Evolutionary conservation across 441 rosid species (phyloP).

Genomic region (Arabidopsis lyrata): DNA sequence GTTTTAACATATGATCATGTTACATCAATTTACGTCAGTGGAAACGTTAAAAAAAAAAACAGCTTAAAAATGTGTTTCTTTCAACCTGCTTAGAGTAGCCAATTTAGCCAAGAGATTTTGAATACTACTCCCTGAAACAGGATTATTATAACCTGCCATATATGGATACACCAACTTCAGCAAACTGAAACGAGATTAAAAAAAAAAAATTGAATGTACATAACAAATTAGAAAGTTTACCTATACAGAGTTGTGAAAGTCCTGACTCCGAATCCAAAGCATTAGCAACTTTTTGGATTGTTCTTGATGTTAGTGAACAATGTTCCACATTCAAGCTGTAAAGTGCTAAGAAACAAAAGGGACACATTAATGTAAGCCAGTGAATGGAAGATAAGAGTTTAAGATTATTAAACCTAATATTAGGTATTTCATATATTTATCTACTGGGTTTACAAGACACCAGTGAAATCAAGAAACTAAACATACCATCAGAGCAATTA

Average conservation of each 20-base stretch:
- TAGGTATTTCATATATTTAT: neutral
- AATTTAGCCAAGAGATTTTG: slow-evolving; percentile 71
- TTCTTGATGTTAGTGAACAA: slow-evolving; percentile 92
- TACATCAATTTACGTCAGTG: neutral
- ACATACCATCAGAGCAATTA: slow-evolving; percentile 27
- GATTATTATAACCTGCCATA: slow-evolving; percentile 74
- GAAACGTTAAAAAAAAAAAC: neutral
- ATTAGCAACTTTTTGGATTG: slow-evolving; percentile 83
- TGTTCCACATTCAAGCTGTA: slow-evolving; percentile 83
- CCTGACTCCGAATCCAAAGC: slow-evolving; percentile 66
- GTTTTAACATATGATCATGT: slow-evolving; percentile 32
- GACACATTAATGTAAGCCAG: slow-evolving; percentile 9
- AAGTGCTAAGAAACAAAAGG: slow-evolving; percentile 61
- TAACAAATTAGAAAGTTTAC: slow-evolving; percentile 48
- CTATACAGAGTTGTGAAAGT: slow-evolving; percentile 84
- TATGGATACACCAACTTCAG: slow-evolving; percentile 22
- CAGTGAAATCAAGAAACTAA: slow-evolving; percentile 26
- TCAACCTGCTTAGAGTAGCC: slow-evolving; percentile 69
- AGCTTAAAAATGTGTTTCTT: slow-evolving; percentile 17
- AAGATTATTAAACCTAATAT: slow-evolving; percentile 1
- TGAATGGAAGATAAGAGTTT: slow-evolving; percentile 23
- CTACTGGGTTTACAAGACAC: slow-evolving; percentile 5
- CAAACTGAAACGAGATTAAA: slow-evolving; percentile 14
- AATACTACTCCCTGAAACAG: slow-evolving; percentile 73
- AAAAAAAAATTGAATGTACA: slow-evolving; percentile 2